Conservation (phyloP, 2,329 filamentous ascomycete species). For the Hirsutella thompsonii region DNA sequence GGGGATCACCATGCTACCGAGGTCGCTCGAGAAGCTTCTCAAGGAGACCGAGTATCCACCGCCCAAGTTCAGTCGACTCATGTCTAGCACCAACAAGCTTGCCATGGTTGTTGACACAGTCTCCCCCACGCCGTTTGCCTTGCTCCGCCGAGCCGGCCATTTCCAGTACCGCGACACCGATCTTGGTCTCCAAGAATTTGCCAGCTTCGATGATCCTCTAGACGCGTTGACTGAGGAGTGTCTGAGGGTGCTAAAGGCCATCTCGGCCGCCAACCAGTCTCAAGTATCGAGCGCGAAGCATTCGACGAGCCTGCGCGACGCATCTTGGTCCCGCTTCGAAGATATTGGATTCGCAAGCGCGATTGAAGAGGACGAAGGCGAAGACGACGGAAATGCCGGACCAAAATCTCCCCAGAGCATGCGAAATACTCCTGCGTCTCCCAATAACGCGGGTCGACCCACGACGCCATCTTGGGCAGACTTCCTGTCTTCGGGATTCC, state of each 20-base stretch:
- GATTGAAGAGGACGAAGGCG: conserved; percentile 57
- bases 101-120: conserved; percentile 95
- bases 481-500: conserved; percentile 87
- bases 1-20: conserved; percentile 75
- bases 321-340: conserved; percentile 94
- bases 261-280: conserved; percentile 81
- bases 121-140: conserved; percentile 84
- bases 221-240: conserved; percentile 87
- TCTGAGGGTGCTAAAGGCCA: conserved; percentile 74
- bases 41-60: conserved; percentile 93
- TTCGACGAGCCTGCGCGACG: conserved; percentile 64
- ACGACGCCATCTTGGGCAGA: conserved; percentile 98
- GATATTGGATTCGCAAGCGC: conserved; percentile 80
- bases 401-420: conserved; percentile 34
- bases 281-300: conserved; percentile 57
- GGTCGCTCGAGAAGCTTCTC: conserved; percentile 80
- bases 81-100: conserved; percentile 73
- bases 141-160: conserved; percentile 81
- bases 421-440: conserved; percentile 53
- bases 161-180: conserved; percentile 93
- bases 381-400: conserved; percentile 37
- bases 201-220: conserved; percentile 80
- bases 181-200: conserved; percentile 69
- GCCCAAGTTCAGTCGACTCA: conserved; percentile 60
- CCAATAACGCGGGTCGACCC: conserved; percentile 60